Evolutionary conservation across 352 stramenopile species (phyloP).

Genomic region (Phytophthora sp.): DNA sequence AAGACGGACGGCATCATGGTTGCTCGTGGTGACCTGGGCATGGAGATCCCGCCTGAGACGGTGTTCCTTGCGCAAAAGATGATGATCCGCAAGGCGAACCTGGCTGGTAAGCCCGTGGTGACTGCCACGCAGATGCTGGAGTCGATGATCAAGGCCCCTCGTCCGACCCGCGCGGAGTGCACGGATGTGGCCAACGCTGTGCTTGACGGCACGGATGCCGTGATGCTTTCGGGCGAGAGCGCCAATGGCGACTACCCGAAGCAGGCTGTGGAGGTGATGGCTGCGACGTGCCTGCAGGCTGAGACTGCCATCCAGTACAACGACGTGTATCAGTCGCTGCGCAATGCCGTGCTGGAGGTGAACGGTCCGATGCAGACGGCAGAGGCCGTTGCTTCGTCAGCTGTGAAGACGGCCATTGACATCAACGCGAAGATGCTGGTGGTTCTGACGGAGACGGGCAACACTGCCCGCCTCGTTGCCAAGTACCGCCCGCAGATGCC

Average conservation of each 20-base stretch:
- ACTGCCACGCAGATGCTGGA: slow-evolving; percentile 99
- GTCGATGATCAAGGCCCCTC: slow-evolving; percentile 97
- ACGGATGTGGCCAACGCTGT: slow-evolving; percentile 98
- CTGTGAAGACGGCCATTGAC: too few relatives aligned
- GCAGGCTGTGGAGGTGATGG: slow-evolving; percentile 95
- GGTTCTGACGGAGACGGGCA: too few relatives aligned
- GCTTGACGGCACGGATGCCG: slow-evolving; percentile 42
- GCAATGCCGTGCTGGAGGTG: too few relatives aligned
- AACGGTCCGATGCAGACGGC: too few relatives aligned
- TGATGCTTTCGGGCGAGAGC: slow-evolving; percentile 99
- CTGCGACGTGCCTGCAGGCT: slow-evolving; percentile 89
- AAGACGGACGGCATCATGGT: slow-evolving; percentile 99
- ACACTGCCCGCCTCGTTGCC: too few relatives aligned
- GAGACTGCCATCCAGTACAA: slow-evolving; percentile 91
- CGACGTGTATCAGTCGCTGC: too few relatives aligned
- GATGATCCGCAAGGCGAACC: slow-evolving; percentile 97
- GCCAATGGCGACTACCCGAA: slow-evolving; percentile 97
- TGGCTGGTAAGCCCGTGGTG: slow-evolving; percentile 97
- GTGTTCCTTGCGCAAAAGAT: slow-evolving; percentile 99
- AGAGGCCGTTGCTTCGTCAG: too few relatives aligned
- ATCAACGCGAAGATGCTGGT: too few relatives aligned
- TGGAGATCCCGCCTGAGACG: slow-evolving; percentile 98
- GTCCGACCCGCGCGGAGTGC: slow-evolving; percentile 98
- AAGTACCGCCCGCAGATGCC: too few relatives aligned
- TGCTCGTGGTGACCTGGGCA: slow-evolving; percentile 97